These are phyloP conservation scores for Cryptococcus sp. DNA, from an alignment of 1,284 basidiomycete species.

Conservation along the genomic window DNA sequence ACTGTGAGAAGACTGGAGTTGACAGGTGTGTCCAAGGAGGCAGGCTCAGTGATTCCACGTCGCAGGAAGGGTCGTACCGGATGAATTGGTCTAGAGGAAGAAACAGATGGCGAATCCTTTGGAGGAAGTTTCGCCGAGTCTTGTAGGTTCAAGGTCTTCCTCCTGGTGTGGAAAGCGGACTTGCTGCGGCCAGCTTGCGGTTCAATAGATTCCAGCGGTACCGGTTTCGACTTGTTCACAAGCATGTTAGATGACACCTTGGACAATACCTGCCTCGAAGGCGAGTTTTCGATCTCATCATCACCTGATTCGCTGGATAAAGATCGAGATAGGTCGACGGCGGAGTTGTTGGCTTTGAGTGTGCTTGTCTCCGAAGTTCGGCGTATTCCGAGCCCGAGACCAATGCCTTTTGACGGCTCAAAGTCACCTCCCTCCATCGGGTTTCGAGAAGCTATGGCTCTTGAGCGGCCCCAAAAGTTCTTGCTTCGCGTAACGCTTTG, in stretches of 20 bases:
- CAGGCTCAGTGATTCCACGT: slow-evolving; percentile 42
- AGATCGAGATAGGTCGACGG: slow-evolving; percentile 12
- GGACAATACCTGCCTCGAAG: slow-evolving; percentile 15
- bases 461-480: slow-evolving; percentile 8
- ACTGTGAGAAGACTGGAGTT: slow-evolving; percentile 16
- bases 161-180: slow-evolving; percentile 8
- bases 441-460: slow-evolving; percentile 5
- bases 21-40: slow-evolving; percentile 1
- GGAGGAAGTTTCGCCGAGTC: no score
- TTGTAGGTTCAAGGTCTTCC: background rate
- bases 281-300: slow-evolving; percentile 18
- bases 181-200: background rate
- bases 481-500: slow-evolving; percentile 2
- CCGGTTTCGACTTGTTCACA: background rate
- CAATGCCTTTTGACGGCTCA: slow-evolving; percentile 7
- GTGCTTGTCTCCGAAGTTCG: background rate
- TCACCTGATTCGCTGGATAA: slow-evolving; percentile 25
- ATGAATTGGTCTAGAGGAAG: no score
- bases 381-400: slow-evolving; percentile 17
- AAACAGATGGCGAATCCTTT: no score
- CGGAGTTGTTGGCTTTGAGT: background rate
- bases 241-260: slow-evolving; percentile 9
- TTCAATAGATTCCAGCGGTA: no score
- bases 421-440: slow-evolving; percentile 13
- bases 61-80: slow-evolving; percentile 25